Base-by-base conservation (phyloP, 768 basidiomycete species). In the Russula griseocarnosa region DNA sequence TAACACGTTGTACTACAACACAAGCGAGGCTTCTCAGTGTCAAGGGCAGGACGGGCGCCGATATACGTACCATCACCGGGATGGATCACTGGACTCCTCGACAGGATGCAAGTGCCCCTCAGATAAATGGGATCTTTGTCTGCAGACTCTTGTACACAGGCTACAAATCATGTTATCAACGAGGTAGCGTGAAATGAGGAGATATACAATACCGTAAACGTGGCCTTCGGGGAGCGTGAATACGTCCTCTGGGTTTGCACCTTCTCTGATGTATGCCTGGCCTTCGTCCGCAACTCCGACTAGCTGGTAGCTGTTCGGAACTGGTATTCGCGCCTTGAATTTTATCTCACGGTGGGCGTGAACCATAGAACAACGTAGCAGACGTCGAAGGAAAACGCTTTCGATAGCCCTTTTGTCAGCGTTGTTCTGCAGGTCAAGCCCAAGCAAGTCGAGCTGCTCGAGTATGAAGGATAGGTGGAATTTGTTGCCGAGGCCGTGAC, bases 251-350 rank as follows among this genome's bases (percentile, higher is more conserved):
- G 65, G 38, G 24, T 54, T 34, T 1, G 4, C n/a, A 5, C 66
- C 67, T 24, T 67, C 67, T 4, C 42, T 59, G 34, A 63, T 63
- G 30, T 63, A 63, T 2, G 57, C 58, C 5, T 30, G 62, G 8
- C 90, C 90, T 73, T 93, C 90, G 69, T 94, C 92, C 3, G 90
- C 87, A 10, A 94, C 82, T 1, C 93, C 92, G 13, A 92, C 88
- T 1, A 94, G 79, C 30, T 85, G 78, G 63, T 84, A 84, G 64
- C 85, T 86, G 0, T 84, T 75, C 0, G 86, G 86, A 11, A 94
- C 80, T 4, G 80, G 83, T 30, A 94, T 88, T 10, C 90, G 79
- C 0, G 92, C 92, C 44, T 79, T 76, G 67, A 90, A 84, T 69
- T 93, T 93, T 69, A 94, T 83, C 47, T 84, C 83, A 6, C 90